A percentile compares a stretch with the other conserved stretches of the same genome.
phyloP scores from a whole-genome alignment of 371 early-diverging fungal genomes.

The Batkoa obscura region DNA sequence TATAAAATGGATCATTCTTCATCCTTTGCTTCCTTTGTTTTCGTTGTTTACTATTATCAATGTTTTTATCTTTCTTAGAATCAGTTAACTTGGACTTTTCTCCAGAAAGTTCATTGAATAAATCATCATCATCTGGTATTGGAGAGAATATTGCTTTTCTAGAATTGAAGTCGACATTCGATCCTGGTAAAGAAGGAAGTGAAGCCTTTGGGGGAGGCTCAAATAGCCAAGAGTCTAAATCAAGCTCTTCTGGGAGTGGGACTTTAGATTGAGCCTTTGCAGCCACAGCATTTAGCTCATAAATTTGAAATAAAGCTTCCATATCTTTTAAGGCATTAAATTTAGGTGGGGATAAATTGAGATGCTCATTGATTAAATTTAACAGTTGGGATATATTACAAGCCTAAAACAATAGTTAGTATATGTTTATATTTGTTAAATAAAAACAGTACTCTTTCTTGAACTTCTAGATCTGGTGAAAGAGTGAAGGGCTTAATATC shows the following conservation, averaged over 20 bases:
- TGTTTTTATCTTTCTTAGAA: not conserved
- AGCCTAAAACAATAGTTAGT: not conserved
- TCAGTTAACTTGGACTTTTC: conserved; percentile 12
- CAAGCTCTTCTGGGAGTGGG: conserved; percentile 70
- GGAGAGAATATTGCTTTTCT: too few relatives aligned
- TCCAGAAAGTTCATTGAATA: conserved; percentile 6
- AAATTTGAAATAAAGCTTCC: conserved; percentile 41
- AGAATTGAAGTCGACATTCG: not conserved
- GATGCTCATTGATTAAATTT: not conserved
- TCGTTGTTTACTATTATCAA: conserved; percentile 24
- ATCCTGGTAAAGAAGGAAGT: not conserved
- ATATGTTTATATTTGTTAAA: not conserved
- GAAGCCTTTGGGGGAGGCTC: conserved; percentile 43
- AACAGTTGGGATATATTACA: not conserved
- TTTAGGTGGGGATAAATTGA: not conserved
- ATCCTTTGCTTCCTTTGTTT: conserved; percentile 33
- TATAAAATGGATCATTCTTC: conserved; percentile 57
- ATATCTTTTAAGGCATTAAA: conserved; percentile 15
- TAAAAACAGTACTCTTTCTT: conserved; percentile 41
- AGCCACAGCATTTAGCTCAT: conserved; percentile 82
- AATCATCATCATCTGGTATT: conserved; percentile 9
- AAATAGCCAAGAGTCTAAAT: conserved; percentile 63
- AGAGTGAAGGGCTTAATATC: conserved; percentile 6
- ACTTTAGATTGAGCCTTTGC: conserved; percentile 82
- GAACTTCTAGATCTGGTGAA: conserved; percentile 52